phyloP scores from a whole-genome alignment of 257 asterid genomes.

The Knoxia roxburghii region DNA sequence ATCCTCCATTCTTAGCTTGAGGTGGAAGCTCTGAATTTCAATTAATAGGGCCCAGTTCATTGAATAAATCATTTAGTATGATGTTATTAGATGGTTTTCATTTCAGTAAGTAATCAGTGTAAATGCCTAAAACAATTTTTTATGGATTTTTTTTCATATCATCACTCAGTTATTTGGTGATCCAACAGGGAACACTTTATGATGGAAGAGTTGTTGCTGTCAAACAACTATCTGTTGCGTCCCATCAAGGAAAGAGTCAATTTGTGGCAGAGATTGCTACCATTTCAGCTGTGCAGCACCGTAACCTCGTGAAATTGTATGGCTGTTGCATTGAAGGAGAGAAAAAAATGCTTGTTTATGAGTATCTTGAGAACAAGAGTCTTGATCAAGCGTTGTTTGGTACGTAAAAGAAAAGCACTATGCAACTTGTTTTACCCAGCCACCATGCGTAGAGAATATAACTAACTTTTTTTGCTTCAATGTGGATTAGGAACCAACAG shows the following conservation, averaged over 20 bases:
- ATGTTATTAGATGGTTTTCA: not conserved
- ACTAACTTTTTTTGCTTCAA: slow-evolving; percentile 1
- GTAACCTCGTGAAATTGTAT: slow-evolving; percentile 69
- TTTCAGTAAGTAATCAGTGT: not conserved
- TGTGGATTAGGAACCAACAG: slow-evolving; percentile 32
- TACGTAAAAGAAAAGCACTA: slow-evolving; percentile 1
- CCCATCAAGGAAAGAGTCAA: slow-evolving; percentile 84
- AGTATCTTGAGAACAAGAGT: slow-evolving; percentile 73
- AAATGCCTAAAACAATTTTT: not conserved
- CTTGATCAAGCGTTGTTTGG: slow-evolving; percentile 69
- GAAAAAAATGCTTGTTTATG: slow-evolving; percentile 69
- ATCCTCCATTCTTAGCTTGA: not conserved
- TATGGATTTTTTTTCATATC: not conserved
- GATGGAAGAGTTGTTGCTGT: slow-evolving; percentile 78
- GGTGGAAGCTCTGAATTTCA: not conserved
- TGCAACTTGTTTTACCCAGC: not conserved
- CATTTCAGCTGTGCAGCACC: slow-evolving; percentile 91
- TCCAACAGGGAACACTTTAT: slow-evolving; percentile 57
- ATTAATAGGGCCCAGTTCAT: not conserved
- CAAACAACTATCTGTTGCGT: slow-evolving; percentile 71
- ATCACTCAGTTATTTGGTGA: not conserved
- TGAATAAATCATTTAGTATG: not conserved
- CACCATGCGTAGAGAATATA: not conserved
- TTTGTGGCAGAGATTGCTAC: slow-evolving; percentile 87
- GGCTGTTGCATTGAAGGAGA: slow-evolving; percentile 86